Evolutionary conservation across 495 filamentous ascomycete species (phyloP), one percentile per base, ranked within the genome.

Genomic region (Lasiosphaeria ovina): DNA sequence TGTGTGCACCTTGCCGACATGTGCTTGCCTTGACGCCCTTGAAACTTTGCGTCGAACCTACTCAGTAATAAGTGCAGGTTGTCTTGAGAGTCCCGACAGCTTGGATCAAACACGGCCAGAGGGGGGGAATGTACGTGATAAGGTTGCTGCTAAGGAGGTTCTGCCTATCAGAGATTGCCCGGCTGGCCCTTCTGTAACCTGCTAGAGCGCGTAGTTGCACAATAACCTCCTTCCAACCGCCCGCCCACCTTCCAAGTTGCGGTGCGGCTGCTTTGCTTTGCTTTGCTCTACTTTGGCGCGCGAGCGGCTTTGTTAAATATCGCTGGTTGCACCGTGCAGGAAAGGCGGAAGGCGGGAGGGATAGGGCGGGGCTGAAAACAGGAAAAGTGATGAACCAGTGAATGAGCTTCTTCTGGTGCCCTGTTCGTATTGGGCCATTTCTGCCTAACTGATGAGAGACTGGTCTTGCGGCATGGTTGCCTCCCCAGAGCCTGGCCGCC

Each of bases 341-440:
- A 14, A 11, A n/a, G 44, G 44, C 2, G 1, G 44, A n/a, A 14
- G 44, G 44, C 44, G 44, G 44, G 44, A 24, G 44, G 44, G 12
- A 14, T 1, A 47, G 5, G 12, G 7, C 44, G 12, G 44, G 16
- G 12, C 6, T n/a, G 5, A 47, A 47, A 47, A n/a, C 11, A 4
- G 16, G 8, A n/a, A 47, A 51, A 57, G 45, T 35, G 34, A 51
- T 16, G 47, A 56, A 2, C 60, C 55, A 56, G 60, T 35, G 57
- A n/a, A n/a, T n/a, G n/a, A n/a, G n/a, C n/a, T n/a, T 52, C 55
- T 57, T 35, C 34, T 36, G 50, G 54, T 38, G 40, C 38, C 40
- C 57, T 40, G 50, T 52, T 2, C 17, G 57, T 54, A 64, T 67
- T 67, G 65, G 64, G 64, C 54, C 55, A 31, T 59, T 47, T 60